Evolutionary conservation across 345 rosid genomes (phyloP).

Genomic region (Gossypium thurberi): DNA sequence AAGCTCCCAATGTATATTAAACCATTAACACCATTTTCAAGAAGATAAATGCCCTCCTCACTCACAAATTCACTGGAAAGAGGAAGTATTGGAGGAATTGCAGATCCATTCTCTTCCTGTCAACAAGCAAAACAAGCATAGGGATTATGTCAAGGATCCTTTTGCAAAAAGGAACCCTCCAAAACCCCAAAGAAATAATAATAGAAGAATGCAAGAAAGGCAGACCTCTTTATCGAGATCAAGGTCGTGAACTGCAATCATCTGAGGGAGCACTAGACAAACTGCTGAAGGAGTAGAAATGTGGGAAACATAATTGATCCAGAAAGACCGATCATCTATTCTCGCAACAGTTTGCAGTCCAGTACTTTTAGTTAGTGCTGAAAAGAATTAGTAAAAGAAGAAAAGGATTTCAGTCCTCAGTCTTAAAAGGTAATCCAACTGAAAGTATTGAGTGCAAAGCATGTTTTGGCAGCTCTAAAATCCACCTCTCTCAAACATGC

Average conservation of each 20-base stretch:
- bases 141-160: background rate
- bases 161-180: background rate
- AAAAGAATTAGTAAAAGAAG: constrained; percentile 11
- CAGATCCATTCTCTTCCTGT: constrained; percentile 56
- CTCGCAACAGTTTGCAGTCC: constrained; percentile 74
- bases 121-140: constrained; percentile 10
- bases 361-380: constrained; percentile 76
- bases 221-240: constrained; percentile 25
- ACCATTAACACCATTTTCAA: constrained; percentile 87
- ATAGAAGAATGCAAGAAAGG: background rate
- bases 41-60: constrained; percentile 82
- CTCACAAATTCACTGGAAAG: constrained; percentile 76
- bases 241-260: constrained; percentile 79
- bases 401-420: background rate
- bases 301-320: constrained; percentile 71
- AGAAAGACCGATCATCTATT: constrained; percentile 85
- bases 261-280: constrained; percentile 77
- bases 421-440: background rate
- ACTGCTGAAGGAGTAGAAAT: constrained; percentile 67
- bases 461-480: background rate
- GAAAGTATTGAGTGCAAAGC: background rate
- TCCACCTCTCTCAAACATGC: background rate
- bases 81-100: constrained; percentile 60
- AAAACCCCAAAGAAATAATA: background rate
- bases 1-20: constrained; percentile 70